Evolutionary conservation across 352 stramenopile genomes (phyloP).

Genomic region (Pythium scleroteichum): DNA sequence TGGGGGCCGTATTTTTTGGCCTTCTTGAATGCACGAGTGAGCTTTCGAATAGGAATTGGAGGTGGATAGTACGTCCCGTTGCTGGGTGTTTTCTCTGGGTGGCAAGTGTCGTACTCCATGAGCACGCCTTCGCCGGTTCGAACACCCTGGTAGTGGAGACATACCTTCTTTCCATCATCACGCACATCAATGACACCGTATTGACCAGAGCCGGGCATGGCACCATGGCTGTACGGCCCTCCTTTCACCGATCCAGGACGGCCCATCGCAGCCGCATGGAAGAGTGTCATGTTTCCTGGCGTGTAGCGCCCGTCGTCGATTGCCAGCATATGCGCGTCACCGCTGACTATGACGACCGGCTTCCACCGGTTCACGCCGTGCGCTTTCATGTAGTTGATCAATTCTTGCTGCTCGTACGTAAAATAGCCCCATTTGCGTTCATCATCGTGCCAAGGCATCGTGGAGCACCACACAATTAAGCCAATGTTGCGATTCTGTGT

Average conservation of each 20-base stretch:
- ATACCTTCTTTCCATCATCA: slow-evolving; percentile 67
- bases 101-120: slow-evolving; percentile 77
- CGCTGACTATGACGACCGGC: slow-evolving; percentile 80
- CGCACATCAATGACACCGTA: slow-evolving; percentile 83
- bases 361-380: slow-evolving; percentile 69
- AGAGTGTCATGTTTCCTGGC: slow-evolving; percentile 69
- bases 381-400: slow-evolving; percentile 72
- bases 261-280: slow-evolving; percentile 83
- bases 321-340: slow-evolving; percentile 90
- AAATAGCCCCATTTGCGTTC: slow-evolving; percentile 90
- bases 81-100: slow-evolving; percentile 62
- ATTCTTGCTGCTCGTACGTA: slow-evolving; percentile 69
- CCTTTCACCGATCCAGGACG: slow-evolving; percentile 83
- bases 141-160: slow-evolving; percentile 70
- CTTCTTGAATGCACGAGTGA: slow-evolving; percentile 67
- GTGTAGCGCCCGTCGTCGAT: slow-evolving; percentile 79
- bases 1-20: slow-evolving; percentile 15
- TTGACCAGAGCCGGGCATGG: slow-evolving; percentile 73
- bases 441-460: slow-evolving; percentile 88
- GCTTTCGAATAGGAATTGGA: slow-evolving; percentile 52
- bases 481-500: slow-evolving; percentile 52
- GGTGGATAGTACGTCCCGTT: slow-evolving; percentile 61
- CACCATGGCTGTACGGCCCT: slow-evolving; percentile 85
- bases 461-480: slow-evolving; percentile 85
- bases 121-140: slow-evolving; percentile 55